Base-by-base conservation (phyloP, 257 asterid species). In the Capsicum chinense region DNA sequence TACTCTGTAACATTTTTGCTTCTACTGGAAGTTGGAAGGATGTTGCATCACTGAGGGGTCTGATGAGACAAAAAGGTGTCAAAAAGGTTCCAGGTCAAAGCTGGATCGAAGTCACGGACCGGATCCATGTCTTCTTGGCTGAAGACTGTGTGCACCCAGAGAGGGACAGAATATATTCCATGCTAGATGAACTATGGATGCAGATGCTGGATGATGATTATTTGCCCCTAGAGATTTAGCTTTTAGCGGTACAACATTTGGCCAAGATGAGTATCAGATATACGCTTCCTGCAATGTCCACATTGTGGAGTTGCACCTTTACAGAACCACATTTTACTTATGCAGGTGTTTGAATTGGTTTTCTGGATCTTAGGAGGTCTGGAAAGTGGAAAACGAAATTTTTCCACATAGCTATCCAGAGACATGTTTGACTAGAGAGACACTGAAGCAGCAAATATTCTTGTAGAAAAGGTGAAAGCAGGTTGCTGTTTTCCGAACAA, bases 11-110 rank as follows among this genome's bases (percentile, higher is more conserved):
- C 74, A 86, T 94, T 33, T 86, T 91, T 85, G 98, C 97, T 83
- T 91, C 92, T 44, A 84, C 91, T 14, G 97, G 95, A 7, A 87
- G 81, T 3, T 93, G 97, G 98, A 83, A 87, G 83, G 91, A 92
- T 66, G 92, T 89, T 59, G 95, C 97, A 0, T 16, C 56, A 14
- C 48, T 92, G 83, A 92, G 94, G 87, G 87, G 83, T 70, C 85
- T 69, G 92, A 94, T 94, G 97, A 92, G 90, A 81, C 92, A 90
- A 85, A 90, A 80, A 59, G 91, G 94, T 3, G 88, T 94, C 21
- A 92, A 83, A 85, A 94, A 94, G 84, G 89, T 88, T 57, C 92
- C 92, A 0, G 98, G 98, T 35, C 90, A 88, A 57, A 94, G 97
- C 79, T 93, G 98, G 98, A 90, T 94, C 19, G 93, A 92, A 86